A percentile compares a stretch with the other conserved stretches of the same genome.
phyloP scores from a whole-genome alignment of 345 rosid genomes.

The Excoecaria agallocha region DNA sequence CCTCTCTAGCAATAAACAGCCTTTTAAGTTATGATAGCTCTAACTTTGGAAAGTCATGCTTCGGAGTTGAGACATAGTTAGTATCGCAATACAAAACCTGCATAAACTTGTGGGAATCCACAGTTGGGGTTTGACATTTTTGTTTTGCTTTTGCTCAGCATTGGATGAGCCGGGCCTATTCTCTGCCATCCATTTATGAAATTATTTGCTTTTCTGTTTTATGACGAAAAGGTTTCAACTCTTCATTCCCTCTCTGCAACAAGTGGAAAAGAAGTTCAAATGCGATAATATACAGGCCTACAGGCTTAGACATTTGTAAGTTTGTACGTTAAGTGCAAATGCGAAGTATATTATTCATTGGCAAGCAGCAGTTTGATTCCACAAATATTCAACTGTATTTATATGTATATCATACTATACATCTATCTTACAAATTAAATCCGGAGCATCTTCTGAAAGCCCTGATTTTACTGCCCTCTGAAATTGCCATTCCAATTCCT shows the following conservation, averaged over 20 bases:
- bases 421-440: constrained; percentile 41
- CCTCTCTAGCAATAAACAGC: background rate
- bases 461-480: constrained; percentile 44
- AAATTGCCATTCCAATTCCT: constrained; percentile 69
- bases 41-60: background rate
- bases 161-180: background rate
- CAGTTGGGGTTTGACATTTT: background rate
- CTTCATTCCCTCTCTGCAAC: background rate
- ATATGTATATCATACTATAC: background rate
- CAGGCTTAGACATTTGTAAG: background rate
- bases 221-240: background rate
- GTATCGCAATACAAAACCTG: background rate
- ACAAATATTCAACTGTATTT: constrained; percentile 1
- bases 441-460: constrained; percentile 57
- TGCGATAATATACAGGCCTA: background rate
- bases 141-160: background rate
- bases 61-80: background rate
- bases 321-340: background rate
- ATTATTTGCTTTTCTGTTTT: background rate
- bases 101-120: background rate
- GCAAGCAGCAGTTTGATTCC: background rate
- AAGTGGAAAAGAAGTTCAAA: background rate
- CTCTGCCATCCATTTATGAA: background rate
- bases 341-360: background rate
- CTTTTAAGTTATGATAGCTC: background rate